Evolutionary conservation across 306 rosid genomes (phyloP).

Genomic region (Glycine soja): DNA sequence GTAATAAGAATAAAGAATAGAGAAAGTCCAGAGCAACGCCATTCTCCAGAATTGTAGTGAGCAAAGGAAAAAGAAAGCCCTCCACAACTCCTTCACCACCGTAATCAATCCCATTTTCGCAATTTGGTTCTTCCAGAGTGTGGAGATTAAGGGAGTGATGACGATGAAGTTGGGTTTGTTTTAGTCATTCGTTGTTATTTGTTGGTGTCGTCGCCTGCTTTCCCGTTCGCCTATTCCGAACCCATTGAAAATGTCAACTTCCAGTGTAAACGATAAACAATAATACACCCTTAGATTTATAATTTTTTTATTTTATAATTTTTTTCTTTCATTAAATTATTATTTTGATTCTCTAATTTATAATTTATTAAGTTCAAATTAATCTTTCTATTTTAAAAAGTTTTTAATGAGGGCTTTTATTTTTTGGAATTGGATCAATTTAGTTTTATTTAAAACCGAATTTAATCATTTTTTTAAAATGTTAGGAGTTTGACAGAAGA

Average conservation of each 20-base stretch:
- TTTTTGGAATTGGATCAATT: too few relatives aligned
- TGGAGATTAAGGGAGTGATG: background rate
- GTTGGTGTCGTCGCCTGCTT: constrained; percentile 8
- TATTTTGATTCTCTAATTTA: too few relatives aligned
- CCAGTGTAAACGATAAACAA: background rate
- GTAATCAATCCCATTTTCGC: constrained; percentile 24
- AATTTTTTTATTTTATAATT: too few relatives aligned
- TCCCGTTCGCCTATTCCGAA: background rate
- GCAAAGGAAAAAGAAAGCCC: constrained; percentile 52
- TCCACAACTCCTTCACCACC: constrained; percentile 51
- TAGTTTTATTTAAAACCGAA: too few relatives aligned
- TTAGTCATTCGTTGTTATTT: too few relatives aligned
- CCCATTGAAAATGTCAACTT: constrained; percentile 6
- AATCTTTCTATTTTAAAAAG: too few relatives aligned
- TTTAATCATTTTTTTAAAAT: too few relatives aligned
- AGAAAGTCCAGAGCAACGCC: constrained; percentile 68
- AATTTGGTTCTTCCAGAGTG: background rate
- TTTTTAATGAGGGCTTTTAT: too few relatives aligned
- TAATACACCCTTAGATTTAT: too few relatives aligned
- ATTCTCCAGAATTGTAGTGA: constrained; percentile 75
- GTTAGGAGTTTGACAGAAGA: too few relatives aligned
- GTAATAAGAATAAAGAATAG: constrained; percentile 58
- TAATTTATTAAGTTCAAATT: too few relatives aligned
- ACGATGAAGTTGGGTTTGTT: background rate
- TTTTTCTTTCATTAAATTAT: too few relatives aligned